phyloP scores from a whole-genome alignment of 768 basidiomycete species.

The Punctularia strigosozonata region DNA sequence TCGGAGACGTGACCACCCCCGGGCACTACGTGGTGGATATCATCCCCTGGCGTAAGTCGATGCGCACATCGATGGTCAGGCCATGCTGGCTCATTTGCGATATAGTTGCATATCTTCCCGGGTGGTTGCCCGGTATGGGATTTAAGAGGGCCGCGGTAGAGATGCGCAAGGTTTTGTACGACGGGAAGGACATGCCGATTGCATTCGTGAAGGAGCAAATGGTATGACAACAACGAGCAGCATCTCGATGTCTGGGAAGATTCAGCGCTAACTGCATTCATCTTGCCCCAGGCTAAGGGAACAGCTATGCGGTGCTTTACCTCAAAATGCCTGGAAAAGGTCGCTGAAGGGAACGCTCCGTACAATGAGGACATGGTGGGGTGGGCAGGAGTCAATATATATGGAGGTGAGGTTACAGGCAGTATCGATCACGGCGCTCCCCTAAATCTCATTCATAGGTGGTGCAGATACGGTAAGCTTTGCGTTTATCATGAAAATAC shows the following conservation, averaged over 20 bases:
- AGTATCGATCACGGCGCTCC: neutral
- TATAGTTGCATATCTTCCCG: neutral
- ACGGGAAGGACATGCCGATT: neutral
- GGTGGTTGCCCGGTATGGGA: conserved; percentile 4
- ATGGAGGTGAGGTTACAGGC: conserved; percentile 1
- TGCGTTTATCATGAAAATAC: neutral
- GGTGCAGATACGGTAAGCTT: conserved; percentile 8
- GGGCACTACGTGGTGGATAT: conserved; percentile 1
- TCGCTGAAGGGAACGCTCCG: neutral
- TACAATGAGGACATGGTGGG: neutral
- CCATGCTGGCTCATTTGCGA: neutral
- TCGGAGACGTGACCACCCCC: neutral
- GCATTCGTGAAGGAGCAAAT: conserved; percentile 1
- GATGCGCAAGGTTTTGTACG: neutral
- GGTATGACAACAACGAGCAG: neutral
- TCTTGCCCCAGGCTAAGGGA: neutral
- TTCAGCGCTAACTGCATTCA: neutral
- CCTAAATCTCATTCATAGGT: neutral
- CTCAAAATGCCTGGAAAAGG: neutral
- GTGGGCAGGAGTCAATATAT: neutral
- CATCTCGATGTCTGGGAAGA: neutral
- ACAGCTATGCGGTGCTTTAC: neutral
- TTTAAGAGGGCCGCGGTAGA: conserved; percentile 1
- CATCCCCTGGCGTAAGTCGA: neutral
- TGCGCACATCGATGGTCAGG: conserved; percentile 4